Base-by-base conservation (phyloP, 805 yeast genomes). In the Naumovozyma castellii region DNA sequence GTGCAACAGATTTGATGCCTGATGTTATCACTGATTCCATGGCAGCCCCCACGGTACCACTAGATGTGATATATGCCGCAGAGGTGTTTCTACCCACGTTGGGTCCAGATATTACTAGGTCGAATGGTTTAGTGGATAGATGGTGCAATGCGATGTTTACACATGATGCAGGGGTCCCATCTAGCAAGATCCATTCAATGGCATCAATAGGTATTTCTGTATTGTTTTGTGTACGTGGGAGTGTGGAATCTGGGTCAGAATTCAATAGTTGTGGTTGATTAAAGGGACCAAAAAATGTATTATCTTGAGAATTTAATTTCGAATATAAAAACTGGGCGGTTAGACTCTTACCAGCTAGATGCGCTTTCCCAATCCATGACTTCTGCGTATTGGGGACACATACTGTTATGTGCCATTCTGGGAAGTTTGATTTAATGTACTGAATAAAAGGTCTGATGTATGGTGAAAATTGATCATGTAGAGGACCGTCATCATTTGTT, bases 361-460 rank as follows among this genome's bases (percentile, higher is more conserved):
- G 97, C 4, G 98, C 97, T 60, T 92, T 92, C 29, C 96, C 96
- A 42, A 87, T 90, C 98, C 98, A 92, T 12, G 97, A 88, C 50
- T 92, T 65, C 50, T 85, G 94, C 39, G 78, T 73, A 44, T 69
- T 64, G 10, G 98, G 98, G 2, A 92, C 80, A 19, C 81, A 87
- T 16, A 88, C 78, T 18, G 87, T 77, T 25, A 88, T 62, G 19
- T 82, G 75, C 97, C 97, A 90, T 56, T 84, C 77, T 4, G 96
- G 84, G 32, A 48, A 42, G 39, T 66, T 50, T 32, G 67, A 57
- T 34, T 58, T 56, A 35, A 88, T 68, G 36, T 84, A 83, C 45
- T 81, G 81, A 4, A 85, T 87, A 29, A 92, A 70, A 49, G 76
- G 81, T 53, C 84, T 82, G 41, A 92, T 71, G 62, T 88, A 92